Evolutionary conservation across 2,329 filamentous ascomycete species (phyloP), one percentile per base, ranked within the genome.

Genomic region (Hypoxylon sp.): DNA sequence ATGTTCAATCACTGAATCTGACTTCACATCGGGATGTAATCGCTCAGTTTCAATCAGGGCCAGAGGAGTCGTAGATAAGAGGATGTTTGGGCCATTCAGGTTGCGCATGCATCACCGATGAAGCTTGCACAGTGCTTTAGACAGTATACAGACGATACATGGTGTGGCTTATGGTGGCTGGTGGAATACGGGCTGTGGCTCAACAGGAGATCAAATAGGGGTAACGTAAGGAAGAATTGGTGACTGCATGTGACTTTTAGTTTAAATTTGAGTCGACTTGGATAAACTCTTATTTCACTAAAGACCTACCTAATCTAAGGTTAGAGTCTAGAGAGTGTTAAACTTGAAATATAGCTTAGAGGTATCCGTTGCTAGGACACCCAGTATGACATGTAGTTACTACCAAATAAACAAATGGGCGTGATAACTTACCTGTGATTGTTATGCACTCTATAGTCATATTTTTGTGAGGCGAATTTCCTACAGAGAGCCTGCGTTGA

Each of bases 61-160:
- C 28, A 36, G 52, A 9, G 51, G 28, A 45, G 25, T 52, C 45
- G 58, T 62, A 62, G 67, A 70, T 70, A 70, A 67, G 64, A 57
- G 17, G 9, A 56, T n/a, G 28, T 23, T 25, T 53, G 5, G 30
- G 34, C 55, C 55, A 67, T 46, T 60, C 45, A 67, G 19, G 53
- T 56, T 30, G 17, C 28, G 14, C 38, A 45, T 21, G 45, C 46
- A 48, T 43, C 49, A 45, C 28, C 23, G 21, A 45, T 17, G 25
- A 55, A 14, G 10, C 11, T 60, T 30, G 25, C 9, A 63, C 59
- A 60, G 63, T 63, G 11, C 5, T 21, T 0, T 5, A 5, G 0
- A 63, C 53, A 14, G 52, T 68, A 7, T 38, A 21, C 1, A 55
- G n/a, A 63, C 59, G 4, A 49, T 56, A 50, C 14, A 34, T 10